Base-by-base conservation (phyloP, 2,329 filamentous ascomycete genomes). In the Metarhizium guizhouense region DNA sequence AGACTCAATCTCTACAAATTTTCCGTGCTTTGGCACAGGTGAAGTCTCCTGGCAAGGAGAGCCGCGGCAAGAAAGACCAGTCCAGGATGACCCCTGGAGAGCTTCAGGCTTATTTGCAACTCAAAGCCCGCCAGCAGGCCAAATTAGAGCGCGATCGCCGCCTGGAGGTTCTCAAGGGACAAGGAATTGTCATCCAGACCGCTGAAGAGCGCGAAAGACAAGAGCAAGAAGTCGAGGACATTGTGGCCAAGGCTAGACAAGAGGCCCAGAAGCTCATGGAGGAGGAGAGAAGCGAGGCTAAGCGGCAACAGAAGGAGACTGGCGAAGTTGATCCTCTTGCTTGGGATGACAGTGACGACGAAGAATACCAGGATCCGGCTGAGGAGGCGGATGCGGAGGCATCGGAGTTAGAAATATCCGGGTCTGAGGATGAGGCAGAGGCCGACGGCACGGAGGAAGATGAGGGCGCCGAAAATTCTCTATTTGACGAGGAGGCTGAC, bases 121-220 rank as follows among this genome's bases (percentile, higher is more conserved):
- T 83, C 60, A 85, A 85, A 58, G 91, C 90, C 6, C 84, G 89
- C 48, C 80, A 87, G 58, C 94, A 99, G 70, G 92, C 91, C 48
- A 84, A 84, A 58, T 72, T 81, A 47, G 90, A 94, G 68, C 85
- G 90, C 54, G 83, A 89, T 57, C 85, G 89, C 61, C 86, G 86
- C 55, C 79, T 97, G 20, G 84, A 90, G 55, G 80, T 85, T 62
- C 79, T 99, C 45, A 84, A 82, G 64, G 85, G 87, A 11, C 90
- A 88, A 70, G 94, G 94, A 7, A 80, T 96, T 30, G 75, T 87
- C 29, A 77, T 97, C 18, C 87, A 92, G 68, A 96, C 89, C 0
- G 83, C 86, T 2, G 93, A 96, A 70, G 92, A 99, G 68, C 84
- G 89, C 20, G 88, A 92, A 65, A 82, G 83, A 38, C 87, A 95